Base-by-base conservation (phyloP, 805 yeast species). In the Sugiyamaella qingdaonensis region DNA sequence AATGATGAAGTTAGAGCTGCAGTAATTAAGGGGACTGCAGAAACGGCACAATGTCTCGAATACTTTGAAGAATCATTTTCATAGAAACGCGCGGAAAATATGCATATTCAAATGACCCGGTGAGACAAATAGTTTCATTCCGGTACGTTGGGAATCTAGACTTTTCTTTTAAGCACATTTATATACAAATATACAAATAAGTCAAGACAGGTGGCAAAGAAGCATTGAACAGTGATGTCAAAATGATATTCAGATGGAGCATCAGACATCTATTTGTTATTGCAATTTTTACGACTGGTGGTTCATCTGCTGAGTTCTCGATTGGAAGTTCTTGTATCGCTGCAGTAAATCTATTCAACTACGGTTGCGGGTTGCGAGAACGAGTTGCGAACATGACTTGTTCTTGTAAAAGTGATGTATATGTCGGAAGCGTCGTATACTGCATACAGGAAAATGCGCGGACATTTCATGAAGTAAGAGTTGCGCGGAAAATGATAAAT, bases 1-100 rank as follows among this genome's bases (percentile, higher is more conserved):
- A 79, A 75, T 54, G 90, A 85, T 62, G 71, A 69, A 3, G 56
- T 81, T 18, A 75, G 90, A 62, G 63, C 71, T 34, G 61, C 75
- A 2, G 44, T 60, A 72, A 80, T 18, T 3, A 18, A 48, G 9
- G 43, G 55, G 10, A 48, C 55, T 3, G 39, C 52, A 16, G 48
- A 50, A 7, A 10, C 48, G 10, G 48, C 18, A 11, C 16, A 49
- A 10, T 56, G 62, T 7, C 64, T 68, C 1, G 70, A 67, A 46
- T 69, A 66, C 45, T 69, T 61, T 47, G 73, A 68, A 54, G 73
- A 69, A 52, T 69, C 71, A 1, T 68, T 67, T 46, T 58, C 68
- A 2, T 69, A 71, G 70, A 68, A 58, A 48, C 29, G 18, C 14
- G 10, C 18, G 8, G 18, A 34, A 4, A 3, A 34, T 34, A 16